phyloP scores from a whole-genome alignment of 495 filamentous ascomycete species.

The Clohesyomyces aquaticus region DNA sequence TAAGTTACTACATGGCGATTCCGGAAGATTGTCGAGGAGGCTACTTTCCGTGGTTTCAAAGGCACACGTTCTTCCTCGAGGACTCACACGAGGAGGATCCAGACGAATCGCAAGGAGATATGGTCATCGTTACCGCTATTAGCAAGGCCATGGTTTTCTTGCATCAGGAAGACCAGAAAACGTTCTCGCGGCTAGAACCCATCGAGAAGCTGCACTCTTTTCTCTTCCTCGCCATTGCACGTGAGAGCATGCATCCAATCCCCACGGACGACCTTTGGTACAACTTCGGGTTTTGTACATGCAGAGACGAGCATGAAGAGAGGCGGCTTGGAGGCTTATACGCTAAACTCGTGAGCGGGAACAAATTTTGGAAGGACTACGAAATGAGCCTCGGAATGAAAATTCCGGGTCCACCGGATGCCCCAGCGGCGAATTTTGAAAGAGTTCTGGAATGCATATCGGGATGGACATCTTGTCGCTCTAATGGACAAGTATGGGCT shows the following conservation, averaged over 20 bases:
- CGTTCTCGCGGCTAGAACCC: constrained; percentile 5
- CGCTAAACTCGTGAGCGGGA: constrained; percentile 2
- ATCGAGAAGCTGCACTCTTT: constrained; percentile 3
- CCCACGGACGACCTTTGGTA: constrained; percentile 9
- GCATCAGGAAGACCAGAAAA: background rate
- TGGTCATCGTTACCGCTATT: background rate
- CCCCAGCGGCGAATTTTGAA: background rate
- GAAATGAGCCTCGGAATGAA: background rate
- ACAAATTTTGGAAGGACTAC: constrained; percentile 3
- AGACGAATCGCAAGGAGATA: background rate
- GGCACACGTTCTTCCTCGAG: constrained; percentile 5
- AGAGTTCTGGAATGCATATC: constrained; percentile 1
- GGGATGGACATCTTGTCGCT: constrained; percentile 1
- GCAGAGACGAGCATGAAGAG: constrained; percentile 2
- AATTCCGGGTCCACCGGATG: background rate
- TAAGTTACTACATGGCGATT: constrained; percentile 5
- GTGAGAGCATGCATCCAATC: constrained; percentile 5
- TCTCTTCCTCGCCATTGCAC: constrained; percentile 6
- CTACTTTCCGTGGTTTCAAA: constrained; percentile 6
- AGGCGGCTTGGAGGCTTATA: constrained; percentile 2
- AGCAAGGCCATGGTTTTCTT: constrained; percentile 1
- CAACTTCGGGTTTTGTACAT: constrained; percentile 2
- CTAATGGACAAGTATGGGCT: constrained; percentile 2
- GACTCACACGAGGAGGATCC: constrained; percentile 1
- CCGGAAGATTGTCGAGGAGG: constrained; percentile 3